These are phyloP conservation scores for Talaromyces sp. DNA, from an alignment of 2,329 filamentous ascomycete genomes.

Conservation along the genomic window DNA sequence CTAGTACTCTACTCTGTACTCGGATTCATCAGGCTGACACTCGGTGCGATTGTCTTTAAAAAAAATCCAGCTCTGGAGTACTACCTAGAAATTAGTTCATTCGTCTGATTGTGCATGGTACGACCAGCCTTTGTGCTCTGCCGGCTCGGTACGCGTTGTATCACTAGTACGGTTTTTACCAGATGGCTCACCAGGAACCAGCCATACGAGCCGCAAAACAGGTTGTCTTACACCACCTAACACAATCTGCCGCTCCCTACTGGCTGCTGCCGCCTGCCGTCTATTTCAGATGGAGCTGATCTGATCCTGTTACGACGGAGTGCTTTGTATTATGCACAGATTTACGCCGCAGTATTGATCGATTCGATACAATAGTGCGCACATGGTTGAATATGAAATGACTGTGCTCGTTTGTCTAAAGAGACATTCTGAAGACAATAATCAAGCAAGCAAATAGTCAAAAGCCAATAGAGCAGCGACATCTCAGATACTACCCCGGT, in stretches of 20 bases:
- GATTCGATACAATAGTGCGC: not conserved
- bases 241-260: not conserved
- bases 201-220: conserved; percentile 15
- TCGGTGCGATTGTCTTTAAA: too few relatives aligned
- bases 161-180: not conserved
- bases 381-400: not conserved
- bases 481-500: not conserved
- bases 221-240: conserved; percentile 9
- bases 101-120: not conserved
- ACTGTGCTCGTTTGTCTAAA: not conserved
- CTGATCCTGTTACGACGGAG: not conserved
- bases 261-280: conserved; percentile 11
- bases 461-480: not conserved
- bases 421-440: not conserved
- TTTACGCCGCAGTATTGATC: not conserved
- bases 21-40: not conserved
- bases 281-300: conserved; percentile 4
- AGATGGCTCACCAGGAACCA: conserved; percentile 9
- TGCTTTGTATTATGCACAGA: not conserved
- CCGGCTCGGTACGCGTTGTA: conserved; percentile 6
- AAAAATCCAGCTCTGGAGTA: too few relatives aligned
- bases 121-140: conserved; percentile 1
- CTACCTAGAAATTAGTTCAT: too few relatives aligned
- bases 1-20: not conserved
- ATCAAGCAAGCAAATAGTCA: not conserved